A percentile compares a stretch with the other conserved stretches of the same genome.
phyloP scores from a whole-genome alignment of 2,329 filamentous ascomycete species.

The Ophiocordyceps camponoti-saundersi region DNA sequence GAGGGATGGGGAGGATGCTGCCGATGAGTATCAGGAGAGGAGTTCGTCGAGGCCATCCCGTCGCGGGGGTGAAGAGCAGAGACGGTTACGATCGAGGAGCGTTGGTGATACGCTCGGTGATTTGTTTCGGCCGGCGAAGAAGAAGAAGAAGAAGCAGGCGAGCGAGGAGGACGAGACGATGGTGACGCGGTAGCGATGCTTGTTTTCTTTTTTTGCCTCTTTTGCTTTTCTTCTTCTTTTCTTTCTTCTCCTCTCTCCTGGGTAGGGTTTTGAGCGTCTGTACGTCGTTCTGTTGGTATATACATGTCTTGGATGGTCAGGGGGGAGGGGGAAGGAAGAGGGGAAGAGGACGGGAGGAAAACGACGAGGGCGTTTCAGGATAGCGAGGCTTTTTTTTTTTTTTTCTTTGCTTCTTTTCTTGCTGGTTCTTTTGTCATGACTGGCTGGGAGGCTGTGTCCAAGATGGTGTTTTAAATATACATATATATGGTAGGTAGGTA shows the following conservation, averaged over 20 bases:
- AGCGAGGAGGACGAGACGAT: background rate
- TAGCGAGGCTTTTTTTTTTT: too few species aligned
- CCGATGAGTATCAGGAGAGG: background rate
- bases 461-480: too few species aligned
- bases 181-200: background rate
- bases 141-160: conserved; percentile 11
- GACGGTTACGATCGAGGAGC: conserved; percentile 13
- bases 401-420: too few species aligned
- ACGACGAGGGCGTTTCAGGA: background rate
- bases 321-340: background rate
- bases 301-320: background rate
- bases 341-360: background rate
- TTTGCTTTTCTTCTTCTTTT: background rate
- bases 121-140: conserved; percentile 19
- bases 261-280: background rate
- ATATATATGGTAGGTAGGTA: too few species aligned
- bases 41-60: background rate
- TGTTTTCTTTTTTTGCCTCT: background rate
- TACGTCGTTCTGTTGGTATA: background rate
- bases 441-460: too few species aligned
- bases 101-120: conserved; percentile 23
- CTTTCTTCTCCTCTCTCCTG: background rate
- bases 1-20: conserved; percentile 5
- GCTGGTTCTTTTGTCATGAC: too few species aligned
- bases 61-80: background rate